Base-by-base conservation (phyloP, 2,329 filamentous ascomycete species). In the Fusarium veterinarium region DNA sequence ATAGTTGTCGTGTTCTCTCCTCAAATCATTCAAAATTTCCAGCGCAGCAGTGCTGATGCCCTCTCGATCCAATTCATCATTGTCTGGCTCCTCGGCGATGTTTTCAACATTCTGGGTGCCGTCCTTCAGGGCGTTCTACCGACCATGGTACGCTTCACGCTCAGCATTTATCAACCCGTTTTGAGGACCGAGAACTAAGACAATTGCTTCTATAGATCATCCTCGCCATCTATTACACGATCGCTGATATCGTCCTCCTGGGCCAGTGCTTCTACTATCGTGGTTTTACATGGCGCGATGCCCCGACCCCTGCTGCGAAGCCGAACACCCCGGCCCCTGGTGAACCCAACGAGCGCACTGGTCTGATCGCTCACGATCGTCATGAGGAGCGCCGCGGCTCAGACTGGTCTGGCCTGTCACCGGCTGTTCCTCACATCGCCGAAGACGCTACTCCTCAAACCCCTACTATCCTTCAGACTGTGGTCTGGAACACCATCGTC, bases 21-120 rank as follows among this genome's bases (percentile, higher is more conserved):
- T 5, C 96, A 99, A 77, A 98, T 99, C 76, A 92, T 97, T 76
- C 94, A 97, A 79, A 98, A 98, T 80, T 98, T 97, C 84, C 91
- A 91, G 71, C 90, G 95, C 62, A 86, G 90, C 74, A 97, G 93
- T 44, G 94, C 95, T 64, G 94, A 98, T 80, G 95, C 95, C 5
- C 87, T 98, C 3, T 97, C 94, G 1, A 89, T 98, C 19, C 92
- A 95, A 62, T 99, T 98, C 84, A 91, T 98, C 79, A 91, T 97
- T 67, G 90, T 97, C 77, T 99, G 96, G 96, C 88, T 98, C 5
- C 87, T 92, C 3, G 96, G 96, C 58, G 96, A 99, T 90, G 91
- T 98, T 74, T 98, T 97, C 87, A 98, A 98, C 80, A 97, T 98
- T 71, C 87, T 97, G 6, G 95, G 95, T n/a, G 93, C 95, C 23